Base-by-base conservation (phyloP, 176 grass and related monocot genomes). In the Carex pumila region DNA sequence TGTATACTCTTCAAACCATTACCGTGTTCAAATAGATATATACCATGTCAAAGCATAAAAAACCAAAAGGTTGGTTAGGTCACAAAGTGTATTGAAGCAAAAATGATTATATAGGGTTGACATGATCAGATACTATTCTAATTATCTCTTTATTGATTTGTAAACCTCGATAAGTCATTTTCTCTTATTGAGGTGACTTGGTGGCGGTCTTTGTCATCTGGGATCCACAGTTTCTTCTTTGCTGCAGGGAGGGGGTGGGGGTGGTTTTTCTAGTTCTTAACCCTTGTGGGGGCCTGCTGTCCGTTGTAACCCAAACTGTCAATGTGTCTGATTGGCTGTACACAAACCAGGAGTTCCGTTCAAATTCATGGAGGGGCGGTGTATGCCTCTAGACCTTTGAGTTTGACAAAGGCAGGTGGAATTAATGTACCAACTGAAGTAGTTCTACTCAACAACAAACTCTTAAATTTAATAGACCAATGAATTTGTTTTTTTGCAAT, bases 401-500 rank as follows among this genome's bases (percentile, higher is more conserved):
- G 41, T 25, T 50, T 73, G 12, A 76, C 45, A 31, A 5, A 76
- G 45, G 21, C 72, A 55, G 72, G 22, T 76, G 49, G 34, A 70
- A 15, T 70, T 41, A 15, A 39, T 21, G 15, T 72, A 22, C 18
- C 4, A 76, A 31, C 50, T 76, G 22, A 55, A 55, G 49, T 76
- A 47, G 69, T 6, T 43, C 36, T 15, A 34, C 5, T 67, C 12
- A 67, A 30, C 25, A 67, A 84, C 65, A 67, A 74, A 59, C 55
- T 34, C n/a, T 34, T n/a, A 11, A 32, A 39, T 47, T 22, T 67
- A 64, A 25, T 41, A 79, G 30, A 81, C 14, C 45, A 15, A 19
- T 61, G 30, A 62, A 69, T 83, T 67, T 7, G 47, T 89, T 61
- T 69, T 81, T 81, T 76, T 22, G 30, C 15, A 37, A 9, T 10